Evolutionary conservation across 1,284 basidiomycete species (phyloP).

Genomic region (Leccinum pallidistipes): DNA sequence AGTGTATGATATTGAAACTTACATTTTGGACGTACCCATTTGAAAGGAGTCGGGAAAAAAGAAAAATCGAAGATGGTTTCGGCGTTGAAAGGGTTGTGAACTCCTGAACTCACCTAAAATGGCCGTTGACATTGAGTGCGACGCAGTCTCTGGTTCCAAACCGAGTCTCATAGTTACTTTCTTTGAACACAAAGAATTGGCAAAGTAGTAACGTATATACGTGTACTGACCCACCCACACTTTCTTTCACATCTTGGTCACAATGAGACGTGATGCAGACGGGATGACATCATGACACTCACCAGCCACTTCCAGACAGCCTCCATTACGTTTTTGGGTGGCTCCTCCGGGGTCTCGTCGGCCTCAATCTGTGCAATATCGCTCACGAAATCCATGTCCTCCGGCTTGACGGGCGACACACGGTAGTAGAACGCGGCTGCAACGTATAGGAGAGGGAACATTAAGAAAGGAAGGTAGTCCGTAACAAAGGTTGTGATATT

Average conservation of each 20-base stretch:
- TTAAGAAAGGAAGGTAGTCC: slow-evolving; percentile 72
- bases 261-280: slow-evolving; percentile 2
- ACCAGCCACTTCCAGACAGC: slow-evolving; percentile 76
- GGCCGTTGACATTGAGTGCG: no score
- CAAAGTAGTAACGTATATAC: no score
- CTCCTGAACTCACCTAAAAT: no score
- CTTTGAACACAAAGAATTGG: no score
- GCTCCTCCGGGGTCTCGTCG: slow-evolving; percentile 67
- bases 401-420: slow-evolving; percentile 44
- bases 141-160: no score
- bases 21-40: no score
- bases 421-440: slow-evolving; percentile 55
- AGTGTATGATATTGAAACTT: no score
- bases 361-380: slow-evolving; percentile 75
- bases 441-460: slow-evolving; percentile 77
- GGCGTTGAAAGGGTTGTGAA: no score
- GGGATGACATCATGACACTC: slow-evolving; percentile 30
- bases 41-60: no score
- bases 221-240: neutral
- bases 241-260: slow-evolving; percentile 29
- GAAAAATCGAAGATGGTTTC: no score
- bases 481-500: slow-evolving; percentile 66
- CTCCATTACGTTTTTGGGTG: slow-evolving; percentile 66
- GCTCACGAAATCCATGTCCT: slow-evolving; percentile 79
- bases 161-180: no score